Evolutionary conservation across 352 stramenopile species (phyloP), one percentile per base, ranked within the genome.

Genomic region (Pythium phragmitis): DNA sequence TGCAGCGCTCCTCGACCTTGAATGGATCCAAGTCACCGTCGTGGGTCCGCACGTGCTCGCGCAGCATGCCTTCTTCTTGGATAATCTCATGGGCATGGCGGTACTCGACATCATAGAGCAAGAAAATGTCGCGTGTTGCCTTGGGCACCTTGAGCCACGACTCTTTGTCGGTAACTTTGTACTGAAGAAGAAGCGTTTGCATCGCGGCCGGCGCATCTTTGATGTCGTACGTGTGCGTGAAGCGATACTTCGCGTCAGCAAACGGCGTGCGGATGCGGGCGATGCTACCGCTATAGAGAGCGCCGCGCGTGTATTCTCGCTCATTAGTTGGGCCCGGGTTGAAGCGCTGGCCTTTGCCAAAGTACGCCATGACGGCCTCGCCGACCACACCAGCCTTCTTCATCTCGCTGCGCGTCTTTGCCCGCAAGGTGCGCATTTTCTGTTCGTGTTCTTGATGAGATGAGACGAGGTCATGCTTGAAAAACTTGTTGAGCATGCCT

Each of bases 21-120:
- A 48, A 21, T 0, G 77, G 58, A 49, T 88, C 82, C 23, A 91
- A 61, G 39, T 91, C 82, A 2, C 82, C 82, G 39, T 85, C 72
- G 5, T 75, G 74, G 1, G 76, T 74, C 0, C 77, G 78, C 41
- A 91, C 66, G 41, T 89, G 67, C 23, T 85, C 82, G 16, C 82
- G 76, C 28, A 88, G 67, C 51, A 91, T 63, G 0, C 74, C 68
- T 70, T 88, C 81, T 39, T 91, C 82, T 21, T 79, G 71, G 52
- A 89, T 81, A 12, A 73, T 73, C 61, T 91, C 82, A 42, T 83
- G 73, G 4, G 67, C 65, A 51, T 89, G 73, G 41, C 69, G 70
- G 30, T 89, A 91, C 65, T 89, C 80, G 13, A 91, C 63, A 41
- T 89, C 82, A 30, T 89, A 91, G 3, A 91, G 62, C 54, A 91